These are phyloP conservation scores for Plasmopara viticola DNA, from an alignment of 352 stramenopile genomes.

Conservation along the genomic window DNA sequence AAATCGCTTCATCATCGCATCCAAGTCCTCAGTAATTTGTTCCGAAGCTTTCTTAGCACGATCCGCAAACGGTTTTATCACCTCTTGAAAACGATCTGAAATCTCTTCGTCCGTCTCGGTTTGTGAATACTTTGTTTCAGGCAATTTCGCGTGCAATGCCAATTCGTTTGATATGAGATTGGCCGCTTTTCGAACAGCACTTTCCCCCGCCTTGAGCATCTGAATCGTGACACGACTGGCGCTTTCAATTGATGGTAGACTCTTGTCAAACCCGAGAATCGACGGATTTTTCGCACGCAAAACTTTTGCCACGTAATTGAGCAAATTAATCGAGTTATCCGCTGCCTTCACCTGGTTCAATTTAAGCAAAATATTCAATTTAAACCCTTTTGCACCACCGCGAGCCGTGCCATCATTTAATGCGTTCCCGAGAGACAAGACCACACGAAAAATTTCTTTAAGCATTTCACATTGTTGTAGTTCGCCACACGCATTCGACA, in stretches of 20 bases:
- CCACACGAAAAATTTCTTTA: conserved; percentile 79
- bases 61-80: conserved; percentile 67
- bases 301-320: conserved; percentile 75
- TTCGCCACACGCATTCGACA: conserved; percentile 86
- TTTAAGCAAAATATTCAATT: conserved; percentile 83
- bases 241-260: conserved; percentile 62
- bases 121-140: conserved; percentile 29
- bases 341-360: conserved; percentile 81
- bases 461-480: conserved; percentile 85
- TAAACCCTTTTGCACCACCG: conserved; percentile 85
- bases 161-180: conserved; percentile 67
- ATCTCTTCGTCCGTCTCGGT: conserved; percentile 27
- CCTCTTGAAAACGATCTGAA: conserved; percentile 70
- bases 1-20: conserved; percentile 60
- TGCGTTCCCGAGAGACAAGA: conserved; percentile 86
- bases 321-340: conserved; percentile 77
- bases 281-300: conserved; percentile 56
- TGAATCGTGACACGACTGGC: conserved; percentile 73
- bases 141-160: conserved; percentile 58
- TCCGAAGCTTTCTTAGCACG: conserved; percentile 57
- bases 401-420: conserved; percentile 83
- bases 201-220: conserved; percentile 71
- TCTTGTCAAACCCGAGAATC: conserved; percentile 72
- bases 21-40: conserved; percentile 43
- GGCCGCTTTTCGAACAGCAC: conserved; percentile 63